A percentile compares a stretch with the other conserved stretches of the same genome.
Evolutionary conservation across 2,329 filamentous ascomycete genomes (phyloP).

Genomic region (Dactylellina haptotyla): DNA sequence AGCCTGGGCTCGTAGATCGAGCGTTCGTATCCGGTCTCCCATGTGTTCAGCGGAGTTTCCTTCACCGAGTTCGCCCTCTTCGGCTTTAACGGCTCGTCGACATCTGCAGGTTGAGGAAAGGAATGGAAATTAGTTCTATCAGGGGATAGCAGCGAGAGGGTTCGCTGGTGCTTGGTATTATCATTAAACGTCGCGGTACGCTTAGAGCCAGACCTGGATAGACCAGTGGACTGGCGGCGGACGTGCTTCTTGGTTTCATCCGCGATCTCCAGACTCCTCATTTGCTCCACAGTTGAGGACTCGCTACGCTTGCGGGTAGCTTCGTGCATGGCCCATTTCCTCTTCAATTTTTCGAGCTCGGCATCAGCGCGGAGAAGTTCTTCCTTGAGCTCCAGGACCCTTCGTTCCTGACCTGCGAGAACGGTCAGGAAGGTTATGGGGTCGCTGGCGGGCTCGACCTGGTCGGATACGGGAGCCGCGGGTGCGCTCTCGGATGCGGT

Average conservation of each 20-base stretch:
- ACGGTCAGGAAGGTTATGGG: constrained; percentile 81
- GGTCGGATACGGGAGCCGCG: constrained; percentile 13
- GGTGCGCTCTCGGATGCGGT: constrained; percentile 21
- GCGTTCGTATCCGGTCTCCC: constrained; percentile 46
- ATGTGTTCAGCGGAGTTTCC: constrained; percentile 29
- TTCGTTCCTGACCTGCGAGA: constrained; percentile 89
- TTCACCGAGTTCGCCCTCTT: constrained; percentile 52
- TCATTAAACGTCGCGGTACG: constrained; percentile 50
- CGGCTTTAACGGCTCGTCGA: constrained; percentile 53
- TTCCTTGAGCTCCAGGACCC: constrained; percentile 88
- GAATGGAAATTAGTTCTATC: constrained; percentile 61
- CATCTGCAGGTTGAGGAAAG: constrained; percentile 56
- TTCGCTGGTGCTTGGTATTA: constrained; percentile 58
- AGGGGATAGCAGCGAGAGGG: constrained; percentile 83
- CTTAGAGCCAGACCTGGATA: constrained; percentile 58
- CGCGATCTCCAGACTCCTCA: constrained; percentile 68
- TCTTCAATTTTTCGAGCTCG: constrained; percentile 80
- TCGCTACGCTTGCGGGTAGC: constrained; percentile 71
- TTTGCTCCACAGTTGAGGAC: constrained; percentile 65
- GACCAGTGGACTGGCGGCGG: constrained; percentile 58
- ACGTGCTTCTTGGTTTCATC: constrained; percentile 50
- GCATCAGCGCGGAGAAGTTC: constrained; percentile 84
- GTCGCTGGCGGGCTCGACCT: constrained; percentile 60
- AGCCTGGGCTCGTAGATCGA: constrained; percentile 40
- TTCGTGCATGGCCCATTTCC: constrained; percentile 82